A percentile compares a stretch with the other conserved stretches of the same genome.
phyloP scores from a whole-genome alignment of 768 basidiomycete genomes.

The Fomitopsis pulvina region DNA sequence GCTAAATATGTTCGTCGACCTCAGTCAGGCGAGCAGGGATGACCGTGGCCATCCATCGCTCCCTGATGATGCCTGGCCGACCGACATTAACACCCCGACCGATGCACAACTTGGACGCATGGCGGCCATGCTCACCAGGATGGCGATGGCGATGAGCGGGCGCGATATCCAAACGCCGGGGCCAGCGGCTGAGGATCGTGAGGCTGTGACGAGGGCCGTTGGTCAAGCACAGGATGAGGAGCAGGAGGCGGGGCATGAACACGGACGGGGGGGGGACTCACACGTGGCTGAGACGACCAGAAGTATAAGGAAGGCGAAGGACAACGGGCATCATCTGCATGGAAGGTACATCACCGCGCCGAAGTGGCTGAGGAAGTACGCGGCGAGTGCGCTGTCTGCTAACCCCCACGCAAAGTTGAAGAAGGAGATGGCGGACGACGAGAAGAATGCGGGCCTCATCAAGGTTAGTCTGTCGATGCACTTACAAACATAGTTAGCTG shows the following conservation, averaged over 20 bases:
- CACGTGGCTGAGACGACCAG: background rate
- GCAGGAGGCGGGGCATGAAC: background rate
- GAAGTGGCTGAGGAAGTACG: conserved; percentile 15
- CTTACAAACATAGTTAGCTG: background rate
- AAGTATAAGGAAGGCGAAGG: background rate
- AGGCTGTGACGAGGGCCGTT: background rate
- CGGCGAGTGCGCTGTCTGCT: conserved; percentile 4
- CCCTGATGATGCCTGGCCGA: conserved; percentile 16
- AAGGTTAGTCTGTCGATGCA: conserved; percentile 33
- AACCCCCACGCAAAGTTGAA: background rate
- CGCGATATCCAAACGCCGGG: conserved; percentile 15
- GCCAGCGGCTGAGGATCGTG: conserved; percentile 2
- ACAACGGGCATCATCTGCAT: background rate
- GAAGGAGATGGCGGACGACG: conserved; percentile 20
- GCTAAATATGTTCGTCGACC: conserved; percentile 35
- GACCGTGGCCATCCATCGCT: conserved; percentile 3
- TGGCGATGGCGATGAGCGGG: conserved; percentile 36
- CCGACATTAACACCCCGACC: conserved; percentile 33
- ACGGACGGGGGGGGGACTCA: background rate
- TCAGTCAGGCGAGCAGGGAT: conserved; percentile 4
- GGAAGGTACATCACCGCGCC: conserved; percentile 6
- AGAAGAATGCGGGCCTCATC: conserved; percentile 47
- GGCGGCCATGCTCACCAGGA: conserved; percentile 46
- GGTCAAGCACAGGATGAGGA: conserved; percentile 2
- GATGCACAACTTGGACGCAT: conserved; percentile 53